Percentiles rank a stretch among this genome's conserved stretches.
Evolutionary conservation across 306 rosid species (phyloP).

Genomic region (Medicago ruthenica): DNA sequence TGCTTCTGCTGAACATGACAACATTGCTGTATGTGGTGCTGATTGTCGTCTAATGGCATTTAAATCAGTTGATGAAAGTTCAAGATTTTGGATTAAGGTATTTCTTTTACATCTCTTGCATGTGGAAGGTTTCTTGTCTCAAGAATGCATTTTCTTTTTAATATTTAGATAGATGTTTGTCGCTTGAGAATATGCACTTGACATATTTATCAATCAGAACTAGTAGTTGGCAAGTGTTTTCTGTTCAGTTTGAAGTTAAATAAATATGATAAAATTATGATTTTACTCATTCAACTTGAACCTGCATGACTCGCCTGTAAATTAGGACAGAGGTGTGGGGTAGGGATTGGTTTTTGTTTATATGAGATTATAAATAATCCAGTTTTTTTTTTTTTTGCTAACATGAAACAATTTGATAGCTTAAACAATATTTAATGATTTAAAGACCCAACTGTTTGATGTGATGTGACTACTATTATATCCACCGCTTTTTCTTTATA

Average conservation of each 20-base stretch:
- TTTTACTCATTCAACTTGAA: constrained; percentile 29
- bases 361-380: constrained; percentile 22
- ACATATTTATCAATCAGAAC: constrained; percentile 25
- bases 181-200: constrained; percentile 17
- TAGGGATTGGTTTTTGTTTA: constrained; percentile 34
- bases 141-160: constrained; percentile 21
- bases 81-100: constrained; percentile 98
- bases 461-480: constrained; percentile 22
- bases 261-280: constrained; percentile 18
- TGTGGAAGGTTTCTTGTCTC: constrained; percentile 26
- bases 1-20: constrained; percentile 65
- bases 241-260: constrained; percentile 17
- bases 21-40: constrained; percentile 85
- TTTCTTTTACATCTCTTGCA: constrained; percentile 33
- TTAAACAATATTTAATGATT: constrained; percentile 13
- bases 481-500: constrained; percentile 19
- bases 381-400: neutral
- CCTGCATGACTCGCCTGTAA: constrained; percentile 16
- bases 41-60: constrained; percentile 94
- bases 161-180: constrained; percentile 21
- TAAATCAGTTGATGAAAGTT: constrained; percentile 72
- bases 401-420: constrained; percentile 32
- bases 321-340: constrained; percentile 13
- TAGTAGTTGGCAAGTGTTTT: constrained; percentile 24
- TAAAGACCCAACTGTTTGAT: constrained; percentile 20